Evolutionary conservation across 495 filamentous ascomycete genomes (phyloP).

Genomic region (Penicillium chermesinum): DNA sequence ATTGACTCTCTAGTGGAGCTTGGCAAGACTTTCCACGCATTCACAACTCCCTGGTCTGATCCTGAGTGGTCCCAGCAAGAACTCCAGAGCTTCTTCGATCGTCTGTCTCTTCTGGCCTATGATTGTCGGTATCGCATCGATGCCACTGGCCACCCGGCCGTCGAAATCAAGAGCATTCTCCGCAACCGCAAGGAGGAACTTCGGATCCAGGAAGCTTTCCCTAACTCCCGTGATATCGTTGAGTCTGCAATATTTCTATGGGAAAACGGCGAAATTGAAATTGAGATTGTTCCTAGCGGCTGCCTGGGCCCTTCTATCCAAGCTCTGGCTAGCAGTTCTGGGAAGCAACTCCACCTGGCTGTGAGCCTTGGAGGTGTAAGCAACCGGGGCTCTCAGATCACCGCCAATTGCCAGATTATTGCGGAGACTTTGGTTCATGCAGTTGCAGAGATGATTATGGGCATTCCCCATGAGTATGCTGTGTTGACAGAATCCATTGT

Average conservation of each 20-base stretch:
- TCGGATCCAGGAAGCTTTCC: constrained; percentile 42
- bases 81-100: constrained; percentile 44
- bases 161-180: constrained; percentile 43
- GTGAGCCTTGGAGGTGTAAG: constrained; percentile 38
- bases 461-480: constrained; percentile 48
- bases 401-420: constrained; percentile 43
- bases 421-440: constrained; percentile 54
- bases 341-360: constrained; percentile 32
- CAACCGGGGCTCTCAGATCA: constrained; percentile 37
- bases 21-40: constrained; percentile 39
- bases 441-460: constrained; percentile 44
- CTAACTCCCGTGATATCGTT: constrained; percentile 36
- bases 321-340: constrained; percentile 42
- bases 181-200: constrained; percentile 29
- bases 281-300: constrained; percentile 43
- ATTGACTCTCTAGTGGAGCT: constrained; percentile 35
- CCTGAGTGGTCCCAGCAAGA: constrained; percentile 49
- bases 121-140: constrained; percentile 33
- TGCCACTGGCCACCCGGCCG: constrained; percentile 42
- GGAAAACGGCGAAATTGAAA: constrained; percentile 37
- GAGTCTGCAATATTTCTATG: constrained; percentile 34
- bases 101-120: constrained; percentile 20
- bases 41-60: constrained; percentile 42
- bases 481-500: constrained; percentile 44
- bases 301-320: constrained; percentile 39